Conservation (phyloP, 2,329 filamentous ascomycete genomes). For the Nigrospora sphaerica region DNA sequence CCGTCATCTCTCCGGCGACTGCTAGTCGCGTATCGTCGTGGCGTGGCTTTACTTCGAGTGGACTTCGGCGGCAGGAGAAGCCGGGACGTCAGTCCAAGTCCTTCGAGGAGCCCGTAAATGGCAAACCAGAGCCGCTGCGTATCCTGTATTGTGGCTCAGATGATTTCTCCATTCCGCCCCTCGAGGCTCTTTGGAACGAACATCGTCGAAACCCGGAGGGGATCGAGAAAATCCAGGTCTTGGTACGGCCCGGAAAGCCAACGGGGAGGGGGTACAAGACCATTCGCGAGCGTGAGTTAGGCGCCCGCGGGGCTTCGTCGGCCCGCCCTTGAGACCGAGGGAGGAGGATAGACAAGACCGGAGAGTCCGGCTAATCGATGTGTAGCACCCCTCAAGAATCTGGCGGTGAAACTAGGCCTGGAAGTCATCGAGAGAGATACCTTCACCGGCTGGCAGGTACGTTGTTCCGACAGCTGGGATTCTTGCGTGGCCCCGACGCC, state of each 20-base stretch:
- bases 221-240: slow-evolving; percentile 76
- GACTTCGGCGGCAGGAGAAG: too few species aligned
- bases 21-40: too few species aligned
- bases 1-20: too few species aligned
- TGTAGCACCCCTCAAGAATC: slow-evolving; percentile 64
- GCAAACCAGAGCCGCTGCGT: slow-evolving; percentile 53
- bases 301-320: neutral
- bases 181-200: slow-evolving; percentile 62
- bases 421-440: slow-evolving; percentile 70
- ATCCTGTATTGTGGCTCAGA: slow-evolving; percentile 96
- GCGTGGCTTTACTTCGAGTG: too few species aligned
- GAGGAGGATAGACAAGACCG: too few species aligned
- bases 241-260: slow-evolving; percentile 73
- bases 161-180: slow-evolving; percentile 73
- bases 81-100: too few species aligned
- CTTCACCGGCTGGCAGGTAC: slow-evolving; percentile 74
- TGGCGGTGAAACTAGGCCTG: slow-evolving; percentile 58
- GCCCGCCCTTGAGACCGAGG: neutral
- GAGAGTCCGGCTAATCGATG: too few species aligned
- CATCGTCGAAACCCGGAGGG: slow-evolving; percentile 40
- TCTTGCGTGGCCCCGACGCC: too few species aligned
- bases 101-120: too few species aligned
- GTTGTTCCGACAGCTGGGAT: slow-evolving; percentile 12
- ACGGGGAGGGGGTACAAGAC: slow-evolving; percentile 67
- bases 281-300: slow-evolving; percentile 52